Evolutionary conservation across 176 grass and related monocot species (phyloP).

Genomic region (Triticum aestivum): IWGSC_CS_RefSeq_v2.1 NC_057801.1:719621388-719621887

Average conservation of each 20-base stretch:
- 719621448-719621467: constrained; percentile 93
- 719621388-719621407: constrained; percentile 94
- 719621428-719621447: constrained; percentile 83
- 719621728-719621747: constrained; percentile 88
- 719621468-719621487: constrained; percentile 90
- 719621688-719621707: constrained; percentile 94
- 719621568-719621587: constrained; percentile 80
- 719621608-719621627: constrained; percentile 98
- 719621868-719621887: constrained; percentile 97
- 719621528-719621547: constrained; percentile 91
- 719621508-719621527: constrained; percentile 89
- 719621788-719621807: constrained; percentile 86
- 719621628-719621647: constrained; percentile 92
- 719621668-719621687: constrained; percentile 82
- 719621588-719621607: constrained; percentile 85
- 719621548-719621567: constrained; percentile 99
- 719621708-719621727: constrained; percentile 84
- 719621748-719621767: constrained; percentile 80
- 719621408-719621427: constrained; percentile 96
- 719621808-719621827: constrained; percentile 72
- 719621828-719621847: constrained; percentile 54
- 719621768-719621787: constrained; percentile 72
- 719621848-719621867: constrained; percentile 95
- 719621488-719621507: constrained; percentile 82
- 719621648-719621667: constrained; percentile 66